A percentile compares a stretch with the other conserved stretches of the same genome.
Evolutionary conservation across 805 yeast species (phyloP).

Genomic region (Wickerhamomyces strasburgensis): DNA sequence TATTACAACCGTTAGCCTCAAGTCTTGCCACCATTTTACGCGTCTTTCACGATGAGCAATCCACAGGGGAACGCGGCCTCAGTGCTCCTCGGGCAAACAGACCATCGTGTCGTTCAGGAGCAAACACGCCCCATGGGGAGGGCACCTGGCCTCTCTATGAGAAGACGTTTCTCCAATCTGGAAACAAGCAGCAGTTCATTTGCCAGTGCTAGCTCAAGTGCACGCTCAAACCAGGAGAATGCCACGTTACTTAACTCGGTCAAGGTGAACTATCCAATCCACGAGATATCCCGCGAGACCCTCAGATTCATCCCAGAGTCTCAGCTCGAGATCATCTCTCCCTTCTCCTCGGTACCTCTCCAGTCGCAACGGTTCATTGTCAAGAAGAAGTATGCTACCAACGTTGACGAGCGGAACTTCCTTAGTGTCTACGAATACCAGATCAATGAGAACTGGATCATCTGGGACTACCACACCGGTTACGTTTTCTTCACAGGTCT

Average conservation of each 20-base stretch:
- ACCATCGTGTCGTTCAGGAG: too few relatives aligned
- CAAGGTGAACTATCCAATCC: conserved; percentile 16
- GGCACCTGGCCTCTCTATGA: too few relatives aligned
- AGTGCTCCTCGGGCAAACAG: too few relatives aligned
- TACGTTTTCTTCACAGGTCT: conserved; percentile 19
- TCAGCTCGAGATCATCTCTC: conserved; percentile 14
- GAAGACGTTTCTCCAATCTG: too few relatives aligned
- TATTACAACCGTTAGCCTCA: too few relatives aligned
- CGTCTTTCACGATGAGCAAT: too few relatives aligned
- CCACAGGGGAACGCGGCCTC: too few relatives aligned
- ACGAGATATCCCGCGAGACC: conserved; percentile 11
- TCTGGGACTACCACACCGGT: conserved; percentile 28
- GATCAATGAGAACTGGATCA: conserved; percentile 65
- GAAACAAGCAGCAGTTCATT: too few relatives aligned
- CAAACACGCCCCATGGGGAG: too few relatives aligned
- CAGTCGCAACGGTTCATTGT: conserved; percentile 8
- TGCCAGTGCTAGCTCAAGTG: conserved; percentile 7
- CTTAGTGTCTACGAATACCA: conserved; percentile 69
- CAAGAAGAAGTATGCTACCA: conserved; percentile 58
- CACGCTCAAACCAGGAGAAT: conserved; percentile 13
- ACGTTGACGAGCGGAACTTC: conserved; percentile 65
- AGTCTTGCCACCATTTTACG: too few relatives aligned
- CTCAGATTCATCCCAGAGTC: conserved; percentile 19
- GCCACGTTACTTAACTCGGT: conserved; percentile 15
- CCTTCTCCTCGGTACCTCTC: conserved; percentile 3